A percentile compares a stretch with the other conserved stretches of the same genome.
Conservation (phyloP, 192 early-diverging fungal genomes). For the Entomortierella chlamydospora region DNA sequence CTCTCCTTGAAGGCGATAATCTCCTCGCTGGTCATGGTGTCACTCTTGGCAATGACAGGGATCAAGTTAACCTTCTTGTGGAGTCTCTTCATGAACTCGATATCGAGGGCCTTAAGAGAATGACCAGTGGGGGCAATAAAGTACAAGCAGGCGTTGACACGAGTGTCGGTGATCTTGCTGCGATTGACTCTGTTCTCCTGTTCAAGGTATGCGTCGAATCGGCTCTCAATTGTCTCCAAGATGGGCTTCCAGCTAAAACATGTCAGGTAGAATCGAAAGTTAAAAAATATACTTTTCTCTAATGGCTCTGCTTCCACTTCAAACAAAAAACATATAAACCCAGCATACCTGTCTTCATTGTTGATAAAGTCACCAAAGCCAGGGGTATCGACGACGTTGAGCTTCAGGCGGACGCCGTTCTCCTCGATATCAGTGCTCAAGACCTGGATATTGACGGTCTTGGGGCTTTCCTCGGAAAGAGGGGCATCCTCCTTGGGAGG, state of each 20-base stretch:
- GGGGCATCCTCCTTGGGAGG: constrained; percentile 83
- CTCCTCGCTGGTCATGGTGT: constrained; percentile 90
- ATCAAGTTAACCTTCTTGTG: constrained; percentile 90
- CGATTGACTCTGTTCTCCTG: constrained; percentile 94
- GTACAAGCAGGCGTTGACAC: constrained; percentile 95
- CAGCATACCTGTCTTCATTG: constrained; percentile 88
- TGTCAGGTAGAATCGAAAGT: no score
- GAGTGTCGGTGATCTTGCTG: constrained; percentile 90
- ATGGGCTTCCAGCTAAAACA: constrained; percentile 99
- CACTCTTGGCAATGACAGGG: constrained; percentile 91
- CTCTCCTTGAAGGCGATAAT: constrained; percentile 85
- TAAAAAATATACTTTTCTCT: no score
- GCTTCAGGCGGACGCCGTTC: constrained; percentile 91
- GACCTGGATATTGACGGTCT: constrained; percentile 84
- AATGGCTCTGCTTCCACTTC: no score
- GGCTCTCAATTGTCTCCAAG: constrained; percentile 94
- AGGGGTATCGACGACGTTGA: constrained; percentile 97
- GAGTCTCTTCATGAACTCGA: constrained; percentile 95
- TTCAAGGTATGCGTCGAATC: constrained; percentile 94
- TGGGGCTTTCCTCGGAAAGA: constrained; percentile 70
- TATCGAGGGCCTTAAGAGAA: constrained; percentile 89
- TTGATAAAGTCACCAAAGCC: constrained; percentile 99
- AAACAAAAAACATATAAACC: no score
- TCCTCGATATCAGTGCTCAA: constrained; percentile 93
- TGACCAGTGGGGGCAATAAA: constrained; percentile 99